Evolutionary conservation across 2,329 filamentous ascomycete species (phyloP).

Genomic region (Karstenula rhodostoma): DNA sequence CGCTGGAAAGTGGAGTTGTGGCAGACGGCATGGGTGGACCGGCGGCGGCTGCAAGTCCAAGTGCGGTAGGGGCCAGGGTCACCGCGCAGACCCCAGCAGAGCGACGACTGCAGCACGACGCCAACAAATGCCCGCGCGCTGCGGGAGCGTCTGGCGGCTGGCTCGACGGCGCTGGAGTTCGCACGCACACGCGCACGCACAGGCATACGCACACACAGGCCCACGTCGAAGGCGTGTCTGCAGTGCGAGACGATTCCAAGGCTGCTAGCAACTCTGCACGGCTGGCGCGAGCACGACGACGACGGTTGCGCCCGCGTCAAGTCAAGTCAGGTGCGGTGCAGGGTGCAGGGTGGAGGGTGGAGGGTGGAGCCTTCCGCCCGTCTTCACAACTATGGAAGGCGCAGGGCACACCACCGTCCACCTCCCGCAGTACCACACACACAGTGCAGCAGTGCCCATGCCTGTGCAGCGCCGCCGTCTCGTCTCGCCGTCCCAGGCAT

Average conservation of each 20-base stretch:
- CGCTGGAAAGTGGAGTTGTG: conserved; percentile 13
- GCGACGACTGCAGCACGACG: conserved; percentile 9
- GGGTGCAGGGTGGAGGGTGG: background rate
- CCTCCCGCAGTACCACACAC: no score
- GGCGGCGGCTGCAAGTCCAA: conserved; percentile 4
- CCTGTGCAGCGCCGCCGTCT: background rate
- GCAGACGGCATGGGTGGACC: conserved; percentile 9
- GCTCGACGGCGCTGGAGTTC: background rate
- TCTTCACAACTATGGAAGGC: background rate
- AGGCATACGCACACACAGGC: no score
- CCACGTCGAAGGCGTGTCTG: no score
- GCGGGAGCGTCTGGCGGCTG: background rate
- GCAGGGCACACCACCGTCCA: background rate
- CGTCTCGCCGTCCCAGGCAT: background rate
- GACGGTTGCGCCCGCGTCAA: conserved; percentile 5
- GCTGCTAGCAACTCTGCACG: background rate
- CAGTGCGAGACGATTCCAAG: background rate
- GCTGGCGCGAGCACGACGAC: conserved; percentile 3
- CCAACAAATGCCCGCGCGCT: conserved; percentile 5
- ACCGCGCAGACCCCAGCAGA: conserved; percentile 6
- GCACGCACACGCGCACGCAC: no score
- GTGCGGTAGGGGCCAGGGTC: conserved; percentile 5
- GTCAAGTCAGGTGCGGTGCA: background rate
- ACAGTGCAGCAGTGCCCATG: background rate
- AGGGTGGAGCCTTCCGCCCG: conserved; percentile 6